These are phyloP conservation scores for Syzygium aromaticum DNA, from an alignment of 345 rosid genomes.

Conservation along the genomic window DNA sequence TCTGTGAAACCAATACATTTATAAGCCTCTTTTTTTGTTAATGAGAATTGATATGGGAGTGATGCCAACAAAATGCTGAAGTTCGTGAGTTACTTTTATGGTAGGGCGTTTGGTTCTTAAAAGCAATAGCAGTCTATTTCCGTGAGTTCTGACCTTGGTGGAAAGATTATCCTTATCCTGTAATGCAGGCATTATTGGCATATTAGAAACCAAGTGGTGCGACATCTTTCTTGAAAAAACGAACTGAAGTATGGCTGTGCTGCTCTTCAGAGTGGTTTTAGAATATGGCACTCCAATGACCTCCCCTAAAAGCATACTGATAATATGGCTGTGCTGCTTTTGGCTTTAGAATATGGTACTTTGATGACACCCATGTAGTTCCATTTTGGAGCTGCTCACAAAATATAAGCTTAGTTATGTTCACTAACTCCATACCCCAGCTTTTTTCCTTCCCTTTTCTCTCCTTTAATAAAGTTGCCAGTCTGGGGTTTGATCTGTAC, in stretches of 20 bases:
- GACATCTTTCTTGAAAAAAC: background rate
- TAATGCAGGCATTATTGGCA: background rate
- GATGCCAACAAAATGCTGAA: background rate
- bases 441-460: background rate
- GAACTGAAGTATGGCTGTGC: background rate
- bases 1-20: background rate
- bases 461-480: background rate
- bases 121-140: background rate
- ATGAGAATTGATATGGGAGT: background rate
- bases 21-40: background rate
- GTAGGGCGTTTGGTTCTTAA: background rate
- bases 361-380: background rate
- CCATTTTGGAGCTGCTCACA: background rate
- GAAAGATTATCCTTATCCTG: background rate
- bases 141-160: background rate
- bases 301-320: background rate
- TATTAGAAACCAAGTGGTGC: background rate
- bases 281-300: background rate
- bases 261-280: background rate
- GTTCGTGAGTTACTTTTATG: background rate
- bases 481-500: background rate
- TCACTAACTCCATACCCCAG: background rate
- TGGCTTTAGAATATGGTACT: background rate
- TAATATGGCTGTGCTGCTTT: background rate
- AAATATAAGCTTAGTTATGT: background rate